Percentiles rank a stretch among this genome's conserved stretches.
Evolutionary conservation across 345 rosid genomes (phyloP).

Genomic region (Populus pruinosa): DNA sequence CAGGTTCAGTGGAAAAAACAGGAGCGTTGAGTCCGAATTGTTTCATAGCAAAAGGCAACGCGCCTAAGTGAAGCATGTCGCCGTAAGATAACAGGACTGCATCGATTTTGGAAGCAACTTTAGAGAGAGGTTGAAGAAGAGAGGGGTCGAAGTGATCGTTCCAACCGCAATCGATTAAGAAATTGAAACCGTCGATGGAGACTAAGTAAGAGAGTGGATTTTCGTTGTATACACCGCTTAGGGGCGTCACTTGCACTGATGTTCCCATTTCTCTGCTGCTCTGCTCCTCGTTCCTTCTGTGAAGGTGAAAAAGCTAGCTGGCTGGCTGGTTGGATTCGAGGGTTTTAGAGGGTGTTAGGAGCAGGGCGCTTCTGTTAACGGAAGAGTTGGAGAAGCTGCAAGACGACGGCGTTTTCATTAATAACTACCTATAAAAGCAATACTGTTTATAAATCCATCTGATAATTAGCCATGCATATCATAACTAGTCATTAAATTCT

Average conservation of each 20-base stretch:
- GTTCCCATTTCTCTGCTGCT: conserved; percentile 60
- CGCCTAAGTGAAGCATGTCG: conserved; percentile 91
- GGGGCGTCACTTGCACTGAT: conserved; percentile 78
- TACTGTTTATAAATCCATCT: too few species aligned
- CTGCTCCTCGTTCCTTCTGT: not conserved
- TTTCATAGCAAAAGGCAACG: conserved; percentile 89
- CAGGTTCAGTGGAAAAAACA: conserved; percentile 83
- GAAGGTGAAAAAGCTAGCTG: too few species aligned
- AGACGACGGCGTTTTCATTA: too few species aligned
- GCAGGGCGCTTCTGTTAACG: too few species aligned
- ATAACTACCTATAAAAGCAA: too few species aligned
- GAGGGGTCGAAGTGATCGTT: conserved; percentile 87
- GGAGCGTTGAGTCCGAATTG: conserved; percentile 86
- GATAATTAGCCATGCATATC: too few species aligned
- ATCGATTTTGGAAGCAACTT: conserved; percentile 75
- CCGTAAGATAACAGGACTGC: conserved; percentile 85
- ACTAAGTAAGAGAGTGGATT: conserved; percentile 84
- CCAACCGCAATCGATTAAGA: conserved; percentile 96
- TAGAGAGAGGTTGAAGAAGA: conserved; percentile 86
- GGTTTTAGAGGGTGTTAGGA: too few species aligned
- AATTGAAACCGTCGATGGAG: conserved; percentile 82
- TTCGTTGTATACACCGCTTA: conserved; percentile 91
- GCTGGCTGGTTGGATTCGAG: too few species aligned
- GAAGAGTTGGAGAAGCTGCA: too few species aligned
- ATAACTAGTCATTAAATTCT: too few species aligned